phyloP scores from a whole-genome alignment of 495 filamentous ascomycete species.

The Penicillium lividum region DNA sequence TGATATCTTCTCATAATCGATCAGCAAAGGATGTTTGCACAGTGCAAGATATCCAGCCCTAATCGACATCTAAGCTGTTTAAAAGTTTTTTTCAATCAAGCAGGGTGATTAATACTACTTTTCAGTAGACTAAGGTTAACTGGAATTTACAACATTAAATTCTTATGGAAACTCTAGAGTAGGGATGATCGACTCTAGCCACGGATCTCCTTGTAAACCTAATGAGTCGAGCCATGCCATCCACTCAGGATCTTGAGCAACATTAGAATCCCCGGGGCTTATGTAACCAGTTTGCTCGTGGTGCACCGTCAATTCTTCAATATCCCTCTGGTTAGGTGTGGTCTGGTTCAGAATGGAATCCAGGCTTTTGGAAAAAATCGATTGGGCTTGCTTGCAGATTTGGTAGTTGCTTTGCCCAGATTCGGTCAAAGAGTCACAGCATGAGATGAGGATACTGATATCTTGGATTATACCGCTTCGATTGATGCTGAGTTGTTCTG shows the following conservation, averaged over 20 bases:
- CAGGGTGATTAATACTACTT: too few relatives aligned
- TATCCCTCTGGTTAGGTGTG: background rate
- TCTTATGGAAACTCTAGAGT: background rate
- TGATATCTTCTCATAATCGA: too few relatives aligned
- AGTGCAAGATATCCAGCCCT: too few relatives aligned
- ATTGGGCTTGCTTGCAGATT: slow-evolving; percentile 8
- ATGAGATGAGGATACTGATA: slow-evolving; percentile 4
- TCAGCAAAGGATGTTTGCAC: too few relatives aligned
- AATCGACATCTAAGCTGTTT: too few relatives aligned
- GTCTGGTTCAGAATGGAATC: slow-evolving; percentile 14
- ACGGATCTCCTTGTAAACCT: slow-evolving; percentile 4
- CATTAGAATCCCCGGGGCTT: background rate
- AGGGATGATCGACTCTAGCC: background rate
- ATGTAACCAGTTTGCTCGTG: background rate
- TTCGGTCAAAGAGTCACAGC: slow-evolving; percentile 5
- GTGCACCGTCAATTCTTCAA: background rate
- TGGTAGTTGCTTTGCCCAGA: slow-evolving; percentile 8
- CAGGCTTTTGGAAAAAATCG: slow-evolving; percentile 7
- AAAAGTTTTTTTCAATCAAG: too few relatives aligned
- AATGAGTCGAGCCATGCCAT: slow-evolving; percentile 8
- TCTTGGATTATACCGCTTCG: slow-evolving; percentile 7
- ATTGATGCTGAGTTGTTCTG: background rate
- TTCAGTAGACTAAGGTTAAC: too few relatives aligned
- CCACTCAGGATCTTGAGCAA: slow-evolving; percentile 7
- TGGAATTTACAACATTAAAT: too few relatives aligned